Evolutionary conservation across 139 green algal species (phyloP).

Genomic region (Chlamydomonas schloesseri): DNA sequence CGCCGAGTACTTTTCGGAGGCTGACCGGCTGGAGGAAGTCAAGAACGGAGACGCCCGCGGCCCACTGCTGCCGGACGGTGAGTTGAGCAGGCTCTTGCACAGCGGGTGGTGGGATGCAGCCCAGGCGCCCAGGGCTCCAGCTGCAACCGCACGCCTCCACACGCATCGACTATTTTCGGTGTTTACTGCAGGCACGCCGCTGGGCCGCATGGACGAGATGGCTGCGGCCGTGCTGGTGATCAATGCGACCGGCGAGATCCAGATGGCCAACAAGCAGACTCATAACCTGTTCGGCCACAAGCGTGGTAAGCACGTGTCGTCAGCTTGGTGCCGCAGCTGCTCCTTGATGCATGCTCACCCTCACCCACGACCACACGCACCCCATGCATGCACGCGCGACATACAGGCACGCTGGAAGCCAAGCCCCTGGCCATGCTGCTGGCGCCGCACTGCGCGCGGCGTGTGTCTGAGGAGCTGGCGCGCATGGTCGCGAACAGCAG

Average conservation of each 20-base stretch:
- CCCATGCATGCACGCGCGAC: neutral
- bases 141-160: too few relatives aligned
- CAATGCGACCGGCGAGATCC: neutral
- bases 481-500: neutral
- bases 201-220: constrained; percentile 39
- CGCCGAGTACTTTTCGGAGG: neutral
- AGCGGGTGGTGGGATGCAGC: too few relatives aligned
- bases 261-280: constrained; percentile 29
- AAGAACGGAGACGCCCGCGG: neutral
- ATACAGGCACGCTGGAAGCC: neutral
- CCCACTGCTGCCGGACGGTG: neutral
- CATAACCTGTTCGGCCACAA: constrained; percentile 33
- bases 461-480: neutral
- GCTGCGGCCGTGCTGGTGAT: constrained; percentile 9
- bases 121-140: too few relatives aligned
- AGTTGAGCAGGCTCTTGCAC: neutral
- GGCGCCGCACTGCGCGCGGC: neutral
- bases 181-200: neutral
- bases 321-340: too few relatives aligned
- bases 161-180: too few relatives aligned
- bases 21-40: neutral
- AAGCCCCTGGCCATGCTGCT: constrained; percentile 33
- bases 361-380: neutral
- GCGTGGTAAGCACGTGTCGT: neutral
- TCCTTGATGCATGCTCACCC: neutral